Evolutionary conservation across 2,329 filamentous ascomycete genomes (phyloP), one percentile per base, ranked within the genome.

Genomic region (Pestalotiopsis sp.): DNA sequence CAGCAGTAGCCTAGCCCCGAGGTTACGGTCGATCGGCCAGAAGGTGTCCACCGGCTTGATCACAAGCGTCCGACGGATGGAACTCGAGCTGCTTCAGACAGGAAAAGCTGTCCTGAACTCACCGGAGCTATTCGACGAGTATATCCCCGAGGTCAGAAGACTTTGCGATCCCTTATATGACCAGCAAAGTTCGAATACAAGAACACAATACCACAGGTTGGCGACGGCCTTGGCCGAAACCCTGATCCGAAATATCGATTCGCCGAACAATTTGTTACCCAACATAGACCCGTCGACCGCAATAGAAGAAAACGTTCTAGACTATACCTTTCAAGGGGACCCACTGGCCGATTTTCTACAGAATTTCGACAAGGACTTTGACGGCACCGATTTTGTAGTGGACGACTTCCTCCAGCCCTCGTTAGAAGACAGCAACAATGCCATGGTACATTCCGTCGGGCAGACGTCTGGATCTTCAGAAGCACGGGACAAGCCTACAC

Each of bases 11-110:
- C 77, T 86, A 31, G 66, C 74, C 5, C 68, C 72, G 3, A 76
- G 76, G 39, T 74, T 87, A 36, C 70, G 75, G 39, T 73, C 73
- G 3, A 75, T 87, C 4, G 70, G 77, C 27, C 75, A 78, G 52
- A 79, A 77, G 14, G 75, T 84, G 64, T 74, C 74, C 38, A 75
- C 73, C n/a, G 81, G 80, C 9, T 75, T 73, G 57, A 77, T 84
- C 23, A 74, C 71, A 14, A 85, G 82, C 17, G 77, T 83, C 20
- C 82, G 87, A 14, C 82, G 81, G 60, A 75, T 87, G 1, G 87
- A 89, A 74, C 75, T 89, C 20, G 84, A 87, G 68, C 73, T 88
- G 4, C 79, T 88, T 64, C 80, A 84, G 66, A 81, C 80, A 13
- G 86, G 86, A 71, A 87, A 84, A 80, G 86, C 87, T 73, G 74